These are phyloP conservation scores for Globisporangium carolinianum DNA, from an alignment of 352 stramenopile genomes.

Conservation along the genomic window DNA sequence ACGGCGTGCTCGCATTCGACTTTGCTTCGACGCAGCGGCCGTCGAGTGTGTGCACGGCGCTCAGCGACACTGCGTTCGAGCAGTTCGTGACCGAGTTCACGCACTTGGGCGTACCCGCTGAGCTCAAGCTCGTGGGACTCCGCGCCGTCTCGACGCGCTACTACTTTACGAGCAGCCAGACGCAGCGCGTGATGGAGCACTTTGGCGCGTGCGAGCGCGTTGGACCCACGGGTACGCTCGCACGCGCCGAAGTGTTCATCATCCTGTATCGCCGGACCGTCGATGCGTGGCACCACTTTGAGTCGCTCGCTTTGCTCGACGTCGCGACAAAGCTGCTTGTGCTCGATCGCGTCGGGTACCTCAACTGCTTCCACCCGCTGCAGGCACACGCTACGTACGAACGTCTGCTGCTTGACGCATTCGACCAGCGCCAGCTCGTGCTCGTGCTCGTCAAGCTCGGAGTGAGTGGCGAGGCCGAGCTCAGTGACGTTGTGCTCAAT, in stretches of 20 bases:
- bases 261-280: slow-evolving; percentile 60
- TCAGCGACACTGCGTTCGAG: slow-evolving; percentile 61
- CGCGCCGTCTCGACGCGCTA: slow-evolving; percentile 64
- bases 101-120: slow-evolving; percentile 41
- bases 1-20: slow-evolving; percentile 68
- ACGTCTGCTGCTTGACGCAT: slow-evolving; percentile 31
- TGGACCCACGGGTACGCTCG: slow-evolving; percentile 35
- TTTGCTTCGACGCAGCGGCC: slow-evolving; percentile 58
- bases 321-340: slow-evolving; percentile 57
- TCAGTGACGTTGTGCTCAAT: slow-evolving; percentile 42
- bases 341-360: slow-evolving; percentile 46
- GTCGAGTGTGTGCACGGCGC: slow-evolving; percentile 45
- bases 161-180: slow-evolving; percentile 63
- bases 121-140: slow-evolving; percentile 64
- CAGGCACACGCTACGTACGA: slow-evolving; percentile 50
- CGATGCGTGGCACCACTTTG: slow-evolving; percentile 62
- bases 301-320: slow-evolving; percentile 61
- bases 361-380: slow-evolving; percentile 61
- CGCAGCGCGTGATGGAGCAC: slow-evolving; percentile 71
- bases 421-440: slow-evolving; percentile 52
- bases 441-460: slow-evolving; percentile 49
- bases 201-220: slow-evolving; percentile 71
- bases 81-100: slow-evolving; percentile 80
- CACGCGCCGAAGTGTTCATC: slow-evolving; percentile 65
- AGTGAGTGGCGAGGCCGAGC: slow-evolving; percentile 30